phyloP scores from a whole-genome alignment of 2,329 filamentous ascomycete genomes.

The Magnaporthales sp. region DNA sequence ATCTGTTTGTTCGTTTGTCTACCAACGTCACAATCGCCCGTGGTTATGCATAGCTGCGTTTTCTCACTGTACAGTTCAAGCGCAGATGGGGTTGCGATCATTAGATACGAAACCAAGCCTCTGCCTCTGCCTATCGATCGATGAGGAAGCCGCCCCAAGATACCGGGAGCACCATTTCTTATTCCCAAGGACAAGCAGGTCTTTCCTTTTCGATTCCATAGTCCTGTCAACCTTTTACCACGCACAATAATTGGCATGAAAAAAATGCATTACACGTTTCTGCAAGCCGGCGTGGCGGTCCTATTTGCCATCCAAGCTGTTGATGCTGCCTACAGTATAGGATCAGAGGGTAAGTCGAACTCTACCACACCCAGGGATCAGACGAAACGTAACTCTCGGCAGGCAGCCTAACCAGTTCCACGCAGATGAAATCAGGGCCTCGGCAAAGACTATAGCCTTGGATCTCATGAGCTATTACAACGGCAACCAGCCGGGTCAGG shows the following conservation, averaged over 20 bases:
- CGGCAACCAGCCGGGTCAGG: conserved; percentile 39
- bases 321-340: conserved; percentile 8
- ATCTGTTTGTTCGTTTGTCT: not conserved
- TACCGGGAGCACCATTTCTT: not conserved
- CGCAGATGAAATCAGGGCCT: conserved; percentile 21
- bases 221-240: too few relatives aligned
- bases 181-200: not conserved
- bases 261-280: not conserved
- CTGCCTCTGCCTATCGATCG: not conserved
- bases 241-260: too few relatives aligned
- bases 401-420: not conserved
- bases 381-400: not conserved
- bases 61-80: not conserved
- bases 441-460: conserved; percentile 38
- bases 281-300: not conserved
- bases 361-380: not conserved
- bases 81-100: not conserved
- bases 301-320: conserved; percentile 3
- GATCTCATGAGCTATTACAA: conserved; percentile 38
- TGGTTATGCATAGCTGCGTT: not conserved
- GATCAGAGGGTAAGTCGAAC: conserved; percentile 6
- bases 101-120: not conserved
- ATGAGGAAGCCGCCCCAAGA: not conserved
- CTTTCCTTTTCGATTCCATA: not conserved
- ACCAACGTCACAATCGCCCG: not conserved